A percentile compares a stretch with the other conserved stretches of the same genome.
phyloP scores from a whole-genome alignment of 257 asterid genomes.

The Salvia miltiorrhiza region DNA sequence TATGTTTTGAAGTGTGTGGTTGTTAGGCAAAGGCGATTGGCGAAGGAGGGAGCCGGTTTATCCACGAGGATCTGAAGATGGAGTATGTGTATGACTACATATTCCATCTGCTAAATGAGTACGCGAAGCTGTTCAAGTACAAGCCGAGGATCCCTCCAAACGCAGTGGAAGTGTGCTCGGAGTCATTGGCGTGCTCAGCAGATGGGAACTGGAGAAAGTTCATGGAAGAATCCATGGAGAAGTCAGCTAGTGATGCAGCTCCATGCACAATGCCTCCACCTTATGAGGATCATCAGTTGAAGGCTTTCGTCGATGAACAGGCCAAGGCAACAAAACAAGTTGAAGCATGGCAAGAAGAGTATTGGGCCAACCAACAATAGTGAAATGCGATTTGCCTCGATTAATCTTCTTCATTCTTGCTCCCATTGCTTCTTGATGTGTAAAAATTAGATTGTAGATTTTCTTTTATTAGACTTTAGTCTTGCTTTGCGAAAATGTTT shows the following conservation, averaged over 20 bases:
- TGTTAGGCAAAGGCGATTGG: constrained; percentile 72
- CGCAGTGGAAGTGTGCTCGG: constrained; percentile 59
- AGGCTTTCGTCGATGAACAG: too few species aligned
- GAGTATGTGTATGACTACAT: constrained; percentile 63
- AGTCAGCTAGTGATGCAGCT: constrained; percentile 40
- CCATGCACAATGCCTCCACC: constrained; percentile 56
- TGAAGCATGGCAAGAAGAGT: too few species aligned
- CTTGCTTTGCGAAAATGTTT: too few species aligned
- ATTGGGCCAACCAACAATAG: too few species aligned
- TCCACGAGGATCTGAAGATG: constrained; percentile 55
- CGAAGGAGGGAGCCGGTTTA: constrained; percentile 57
- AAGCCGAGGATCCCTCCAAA: constrained; percentile 57
- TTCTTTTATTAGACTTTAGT: too few species aligned
- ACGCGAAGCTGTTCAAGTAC: constrained; percentile 64
- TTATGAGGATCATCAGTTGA: too few species aligned
- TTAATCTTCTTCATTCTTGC: too few species aligned
- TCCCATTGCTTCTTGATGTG: too few species aligned
- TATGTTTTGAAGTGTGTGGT: too few species aligned
- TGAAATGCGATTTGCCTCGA: too few species aligned
- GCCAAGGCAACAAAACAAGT: too few species aligned
- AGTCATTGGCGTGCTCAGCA: constrained; percentile 49
- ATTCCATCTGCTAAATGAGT: constrained; percentile 64
- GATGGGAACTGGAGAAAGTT: constrained; percentile 48
- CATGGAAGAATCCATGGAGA: constrained; percentile 64
- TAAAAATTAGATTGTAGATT: too few species aligned